Evolutionary conservation across 805 yeast genomes (phyloP), one percentile per base, ranked within the genome.

Genomic region (Zygoascus flipseniorum): DNA sequence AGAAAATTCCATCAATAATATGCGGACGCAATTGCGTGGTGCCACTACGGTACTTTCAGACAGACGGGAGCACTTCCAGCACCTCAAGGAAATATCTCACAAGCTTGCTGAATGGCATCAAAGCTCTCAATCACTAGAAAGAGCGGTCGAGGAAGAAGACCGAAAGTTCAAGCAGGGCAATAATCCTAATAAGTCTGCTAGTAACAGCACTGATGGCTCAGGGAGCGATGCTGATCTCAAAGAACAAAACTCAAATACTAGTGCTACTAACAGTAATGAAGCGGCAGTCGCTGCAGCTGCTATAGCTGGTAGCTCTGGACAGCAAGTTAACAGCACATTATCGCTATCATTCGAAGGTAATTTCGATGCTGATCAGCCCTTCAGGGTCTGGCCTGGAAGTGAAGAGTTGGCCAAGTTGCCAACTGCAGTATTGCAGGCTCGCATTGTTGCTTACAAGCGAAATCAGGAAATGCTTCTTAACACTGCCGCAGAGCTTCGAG

Each of bases 311-410:
- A 26, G 32, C 32, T 18, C 47, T 10, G 47, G 32, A 5, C 32
- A 20, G 8, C 16, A 26, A 28, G 19, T 39, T 3, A 23, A 16
- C 60, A 20, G 42, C n/a, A 28, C 67, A 67, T 19, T 72, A 69
- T 11, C 61, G 44, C 44, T 49, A 51, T 56, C 48, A 28, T 57
- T 68, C 56, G 78, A 77, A 23, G 83, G 82, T 26, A 81, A 77
- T 53, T 84, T 81, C 61, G 92, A 86, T 67, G 92, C 96, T 0
- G 97, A 90, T 69, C 92, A 87, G 63, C 96, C 97, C n/a, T 92
- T 88, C 68, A 76, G 85, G 48, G 78, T 88, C 10, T 74, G 78
- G 63, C 37, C 43, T 23, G 59, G 53, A 31, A 26, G 48, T 8
- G 56, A 53, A 8, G 57, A 57, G 31, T 23, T 54, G 16, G 28